Base-by-base conservation (phyloP, 306 rosid genomes). In the Trifolium fragiferum region DNA sequence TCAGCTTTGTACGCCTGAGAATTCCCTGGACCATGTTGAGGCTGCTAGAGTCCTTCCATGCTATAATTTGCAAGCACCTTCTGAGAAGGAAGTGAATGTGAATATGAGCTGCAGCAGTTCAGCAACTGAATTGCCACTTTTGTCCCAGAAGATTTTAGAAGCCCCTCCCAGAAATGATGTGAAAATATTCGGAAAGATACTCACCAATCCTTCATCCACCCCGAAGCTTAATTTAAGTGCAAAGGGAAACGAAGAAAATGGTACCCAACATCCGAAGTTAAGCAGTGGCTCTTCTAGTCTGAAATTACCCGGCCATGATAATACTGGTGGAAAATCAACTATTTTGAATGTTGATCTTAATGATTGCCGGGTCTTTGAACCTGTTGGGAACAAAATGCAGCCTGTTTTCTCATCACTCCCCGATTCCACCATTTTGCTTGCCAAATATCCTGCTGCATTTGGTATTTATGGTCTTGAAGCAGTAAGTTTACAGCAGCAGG, bases 121-220 rank as follows among this genome's bases (percentile, higher is more conserved):
- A 16, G 57, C 62, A 33, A 73, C 78, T 44, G 89, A 82, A 66
- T 76, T 84, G 57, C 86, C 90, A 0, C 75, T 75, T 62, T 20
- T 76, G 79, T 76, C 92, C n/a, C 85, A 33, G 13, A 88, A 83
- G 77, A 44, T 44, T 18, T 83, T 89, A 0, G 97, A 87, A 54
- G 81, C 76, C 62, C 78, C 86, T 8, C 60, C 85, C 72, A 73
- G 85, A 82, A 81, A 83, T 73, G 89, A 86, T 78, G 89, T 93
- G 79, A 93, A 89, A 69, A 81, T 91, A 67, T 91, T 91, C 49
- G 97, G 98, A 50, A 84, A 90, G 87, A 86, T 90, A 79, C 82
- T 90, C 2, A 80, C 85, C 69, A 73, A 73, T 78, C 82, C 96
- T 18, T 84, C 85, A 51, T 70, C 92, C 16, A 3, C 8, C 54